These are phyloP conservation scores for Trifolium repens DNA, from an alignment of 306 rosid species.

Conservation along the genomic window DNA sequence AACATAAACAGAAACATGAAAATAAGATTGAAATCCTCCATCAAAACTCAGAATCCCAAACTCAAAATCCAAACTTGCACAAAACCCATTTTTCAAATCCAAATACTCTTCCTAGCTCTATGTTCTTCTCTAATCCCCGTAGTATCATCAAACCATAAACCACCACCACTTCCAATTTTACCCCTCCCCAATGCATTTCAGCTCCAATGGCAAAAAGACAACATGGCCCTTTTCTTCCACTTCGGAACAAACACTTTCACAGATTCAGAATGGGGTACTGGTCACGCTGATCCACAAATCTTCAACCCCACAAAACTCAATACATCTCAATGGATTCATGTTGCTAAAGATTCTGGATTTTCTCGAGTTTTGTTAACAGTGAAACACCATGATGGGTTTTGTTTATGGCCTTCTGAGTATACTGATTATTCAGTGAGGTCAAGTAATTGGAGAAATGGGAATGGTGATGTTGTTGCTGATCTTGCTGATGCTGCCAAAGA, in stretches of 20 bases:
- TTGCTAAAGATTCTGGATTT: slow-evolving; percentile 77
- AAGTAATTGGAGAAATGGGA: slow-evolving; percentile 64
- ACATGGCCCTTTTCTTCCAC: slow-evolving; percentile 87
- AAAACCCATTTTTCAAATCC: slow-evolving; percentile 38
- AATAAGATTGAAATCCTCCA: not conserved
- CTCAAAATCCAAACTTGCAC: slow-evolving; percentile 31
- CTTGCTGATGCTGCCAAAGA: slow-evolving; percentile 68
- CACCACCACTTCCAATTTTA: slow-evolving; percentile 84
- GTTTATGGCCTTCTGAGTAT: slow-evolving; percentile 86
- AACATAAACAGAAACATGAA: slow-evolving; percentile 4
- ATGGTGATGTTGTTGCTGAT: slow-evolving; percentile 80
- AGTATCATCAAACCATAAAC: slow-evolving; percentile 17
- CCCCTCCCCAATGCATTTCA: slow-evolving; percentile 80
- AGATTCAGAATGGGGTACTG: slow-evolving; percentile 83
- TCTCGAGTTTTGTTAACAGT: slow-evolving; percentile 69
- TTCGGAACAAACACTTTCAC: slow-evolving; percentile 93
- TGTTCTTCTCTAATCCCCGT: not conserved
- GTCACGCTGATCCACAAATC: slow-evolving; percentile 57
- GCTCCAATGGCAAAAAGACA: slow-evolving; percentile 79
- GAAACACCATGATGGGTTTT: slow-evolving; percentile 94
- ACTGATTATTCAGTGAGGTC: slow-evolving; percentile 78
- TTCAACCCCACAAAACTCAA: slow-evolving; percentile 72
- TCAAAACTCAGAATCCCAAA: not conserved
- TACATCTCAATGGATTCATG: slow-evolving; percentile 79
- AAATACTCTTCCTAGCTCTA: slow-evolving; percentile 36